A percentile compares a stretch with the other conserved stretches of the same genome.
Evolutionary conservation across 1,284 basidiomycete genomes (phyloP).

Genomic region (Cutaneotrichosporon sp.): DNA sequence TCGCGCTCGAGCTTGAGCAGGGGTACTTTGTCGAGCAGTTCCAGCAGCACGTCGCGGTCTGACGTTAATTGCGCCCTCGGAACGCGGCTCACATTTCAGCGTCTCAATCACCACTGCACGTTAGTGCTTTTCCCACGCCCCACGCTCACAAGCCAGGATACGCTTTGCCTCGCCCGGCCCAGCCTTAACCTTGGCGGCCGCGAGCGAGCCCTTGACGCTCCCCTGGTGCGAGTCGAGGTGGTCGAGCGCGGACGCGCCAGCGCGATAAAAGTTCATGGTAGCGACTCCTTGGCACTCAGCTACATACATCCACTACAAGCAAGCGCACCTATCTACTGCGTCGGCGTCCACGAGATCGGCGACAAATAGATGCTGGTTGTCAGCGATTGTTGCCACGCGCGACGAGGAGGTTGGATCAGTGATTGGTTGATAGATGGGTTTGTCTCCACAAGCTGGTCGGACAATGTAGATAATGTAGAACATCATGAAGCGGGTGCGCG

Average conservation of each 20-base stretch:
- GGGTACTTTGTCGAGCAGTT: conserved; percentile 61
- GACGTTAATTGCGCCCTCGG: not conserved
- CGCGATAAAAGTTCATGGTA: conserved; percentile 88
- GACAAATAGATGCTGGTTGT: not conserved
- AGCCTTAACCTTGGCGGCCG: conserved; percentile 34
- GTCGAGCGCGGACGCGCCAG: conserved; percentile 73
- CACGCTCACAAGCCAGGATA: conserved; percentile 41
- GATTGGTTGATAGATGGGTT: conserved; percentile 21
- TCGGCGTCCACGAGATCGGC: not conserved
- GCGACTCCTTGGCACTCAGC: conserved; percentile 1
- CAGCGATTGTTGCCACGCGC: not conserved
- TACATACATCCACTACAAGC: conserved; percentile 11
- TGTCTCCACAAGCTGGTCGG: conserved; percentile 39
- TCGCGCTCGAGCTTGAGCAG: conserved; percentile 69
- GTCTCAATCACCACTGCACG: conserved; percentile 71
- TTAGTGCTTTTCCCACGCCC: not conserved
- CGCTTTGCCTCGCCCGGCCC: conserved; percentile 67
- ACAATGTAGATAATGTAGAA: conserved; percentile 49
- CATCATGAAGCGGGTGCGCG: conserved; percentile 31
- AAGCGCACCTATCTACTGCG: not conserved
- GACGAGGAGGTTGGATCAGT: conserved; percentile 21
- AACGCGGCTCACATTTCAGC: conserved; percentile 65
- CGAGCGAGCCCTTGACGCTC: conserved; percentile 56
- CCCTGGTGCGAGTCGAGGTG: conserved; percentile 78
- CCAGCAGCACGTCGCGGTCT: conserved; percentile 53